Evolutionary conservation across 805 yeast species (phyloP), one percentile per base, ranked within the genome.

Genomic region (Lipomyces orientalis): DNA sequence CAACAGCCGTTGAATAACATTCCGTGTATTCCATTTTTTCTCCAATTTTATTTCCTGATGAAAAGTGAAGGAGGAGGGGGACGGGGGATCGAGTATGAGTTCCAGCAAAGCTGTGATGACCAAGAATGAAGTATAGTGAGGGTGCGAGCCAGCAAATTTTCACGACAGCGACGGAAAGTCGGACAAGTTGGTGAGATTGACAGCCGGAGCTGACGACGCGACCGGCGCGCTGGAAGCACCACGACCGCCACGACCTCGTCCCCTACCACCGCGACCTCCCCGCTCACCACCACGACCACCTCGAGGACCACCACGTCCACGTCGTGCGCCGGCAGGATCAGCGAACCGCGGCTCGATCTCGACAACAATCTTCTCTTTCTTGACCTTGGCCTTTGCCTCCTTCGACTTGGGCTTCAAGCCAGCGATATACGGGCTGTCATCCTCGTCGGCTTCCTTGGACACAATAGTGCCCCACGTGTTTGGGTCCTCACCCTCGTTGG

Each of bases 281-380:
- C 77, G 75, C n/a, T 52, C 55, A 7, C 64, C 61, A 8, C 68
- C 72, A 33, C 71, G 68, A 5, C 68, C 64, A 22, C 70, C 71
- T 25, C 71, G 64, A 12, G 56, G 57, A 49, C 66, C 64, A 49
- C 68, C 68, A 10, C 68, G 14, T n/a, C 62, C 52, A 31, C 61
- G 60, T 19, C 69, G 57, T 51, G 66, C 16, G 43, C 56, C 56
- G 46, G 52, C 25, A 31, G 70, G 70, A 25, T 73, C 66, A 19
- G 71, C 66, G 62, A 67, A 69, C 59, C 62, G 55, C 12, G 68
- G 72, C 60, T 87, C 88, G 75, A 91, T 83, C 73, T 91, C 94
- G 78, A 93, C 84, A 79, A 84, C 81, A 77, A 82, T 85, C 89
- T 92, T 92, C 81, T 90, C 90, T 88, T 93, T 93, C 80, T 83